These are phyloP conservation scores for Pleurotus cornucopiae DNA, from an alignment of 768 basidiomycete species.

Conservation along the genomic window DNA sequence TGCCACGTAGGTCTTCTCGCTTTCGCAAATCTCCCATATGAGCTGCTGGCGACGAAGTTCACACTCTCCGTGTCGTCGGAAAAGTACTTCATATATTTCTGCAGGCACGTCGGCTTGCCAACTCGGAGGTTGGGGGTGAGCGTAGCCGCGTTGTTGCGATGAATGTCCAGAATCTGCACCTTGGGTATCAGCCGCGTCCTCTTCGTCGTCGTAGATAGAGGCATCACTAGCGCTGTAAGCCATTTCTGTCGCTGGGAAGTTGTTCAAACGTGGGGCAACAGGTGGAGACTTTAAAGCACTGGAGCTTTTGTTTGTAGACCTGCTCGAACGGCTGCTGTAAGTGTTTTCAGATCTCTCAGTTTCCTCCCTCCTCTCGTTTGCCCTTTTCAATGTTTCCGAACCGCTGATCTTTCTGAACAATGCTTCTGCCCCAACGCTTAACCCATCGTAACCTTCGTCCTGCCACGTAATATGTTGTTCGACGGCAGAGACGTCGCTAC, in stretches of 20 bases:
- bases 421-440: constrained; percentile 46
- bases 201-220: background rate
- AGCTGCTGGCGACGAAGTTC: constrained; percentile 65
- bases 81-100: constrained; percentile 29
- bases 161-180: background rate
- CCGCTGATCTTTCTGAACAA: constrained; percentile 38
- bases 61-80: constrained; percentile 34
- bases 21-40: constrained; percentile 62
- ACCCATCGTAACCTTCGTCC: constrained; percentile 29
- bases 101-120: constrained; percentile 30
- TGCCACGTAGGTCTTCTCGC: constrained; percentile 67
- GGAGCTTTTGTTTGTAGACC: background rate
- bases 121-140: constrained; percentile 2
- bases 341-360: background rate
- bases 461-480: constrained; percentile 34
- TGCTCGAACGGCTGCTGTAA: background rate
- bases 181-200: too few species aligned
- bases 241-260: background rate
- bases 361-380: background rate
- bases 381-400: constrained; percentile 10
- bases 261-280: too few species aligned
- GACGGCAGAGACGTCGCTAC: constrained; percentile 46
- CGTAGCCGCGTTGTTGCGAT: background rate
- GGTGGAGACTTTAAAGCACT: background rate
- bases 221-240: background rate